These are phyloP conservation scores for Spathaspora sp. DNA, from an alignment of 805 yeast species.

Conservation along the genomic window DNA sequence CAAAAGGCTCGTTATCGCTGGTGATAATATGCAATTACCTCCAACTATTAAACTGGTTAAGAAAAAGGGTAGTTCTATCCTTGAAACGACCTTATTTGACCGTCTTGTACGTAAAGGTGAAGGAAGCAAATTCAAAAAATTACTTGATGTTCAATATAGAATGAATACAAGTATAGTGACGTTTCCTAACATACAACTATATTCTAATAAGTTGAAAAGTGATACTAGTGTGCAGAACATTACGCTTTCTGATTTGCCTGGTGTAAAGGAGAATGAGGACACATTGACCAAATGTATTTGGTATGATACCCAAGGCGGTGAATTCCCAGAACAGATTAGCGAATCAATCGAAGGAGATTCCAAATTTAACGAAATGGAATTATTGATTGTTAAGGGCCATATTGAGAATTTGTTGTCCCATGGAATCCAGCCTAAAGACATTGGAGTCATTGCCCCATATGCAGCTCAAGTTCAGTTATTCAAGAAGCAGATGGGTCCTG, in stretches of 20 bases:
- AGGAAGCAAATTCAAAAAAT: constrained; percentile 44
- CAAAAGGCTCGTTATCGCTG: constrained; percentile 72
- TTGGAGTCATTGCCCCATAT: constrained; percentile 90
- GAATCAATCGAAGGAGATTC: constrained; percentile 41
- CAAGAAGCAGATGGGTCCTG: constrained; percentile 32
- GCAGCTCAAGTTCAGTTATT: constrained; percentile 76
- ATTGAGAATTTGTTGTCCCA: constrained; percentile 44
- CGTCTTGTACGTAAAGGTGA: constrained; percentile 50
- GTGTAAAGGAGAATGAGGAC: constrained; percentile 47
- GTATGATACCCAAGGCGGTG: constrained; percentile 94
- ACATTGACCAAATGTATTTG: constrained; percentile 60
- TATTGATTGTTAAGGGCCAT: constrained; percentile 56
- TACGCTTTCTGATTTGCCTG: constrained; percentile 48
- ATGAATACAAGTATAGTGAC: constrained; percentile 79
- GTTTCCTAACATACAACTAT: constrained; percentile 68
- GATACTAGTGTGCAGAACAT: constrained; percentile 53
- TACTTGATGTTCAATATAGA: constrained; percentile 79
- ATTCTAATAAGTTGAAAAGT: constrained; percentile 61
- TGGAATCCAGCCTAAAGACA: constrained; percentile 53
- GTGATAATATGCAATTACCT: constrained; percentile 89
- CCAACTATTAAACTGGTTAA: constrained; percentile 67
- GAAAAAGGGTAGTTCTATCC: constrained; percentile 39
- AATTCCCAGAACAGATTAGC: constrained; percentile 54
- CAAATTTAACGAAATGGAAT: constrained; percentile 76
- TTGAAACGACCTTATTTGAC: constrained; percentile 78